phyloP scores from a whole-genome alignment of 306 rosid genomes.

The Prunus mongolica region DNA sequence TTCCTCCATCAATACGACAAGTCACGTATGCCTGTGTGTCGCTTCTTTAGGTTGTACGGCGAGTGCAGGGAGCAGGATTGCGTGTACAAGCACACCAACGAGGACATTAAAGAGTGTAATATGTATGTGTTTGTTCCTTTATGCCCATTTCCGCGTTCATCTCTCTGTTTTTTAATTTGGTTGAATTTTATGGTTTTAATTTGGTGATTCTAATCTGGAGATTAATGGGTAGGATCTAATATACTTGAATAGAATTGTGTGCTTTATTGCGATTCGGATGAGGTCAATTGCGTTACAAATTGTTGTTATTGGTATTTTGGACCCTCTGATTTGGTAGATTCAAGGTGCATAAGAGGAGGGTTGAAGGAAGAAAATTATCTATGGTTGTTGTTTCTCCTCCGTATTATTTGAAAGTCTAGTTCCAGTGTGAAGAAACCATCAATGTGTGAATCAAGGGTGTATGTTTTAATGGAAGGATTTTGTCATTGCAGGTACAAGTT shows the following conservation, averaged over 20 bases:
- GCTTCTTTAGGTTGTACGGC: conserved; percentile 81
- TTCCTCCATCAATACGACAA: conserved; percentile 95
- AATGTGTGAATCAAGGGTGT: background rate
- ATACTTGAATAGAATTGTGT: background rate
- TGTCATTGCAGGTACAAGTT: conserved; percentile 82
- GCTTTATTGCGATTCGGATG: background rate
- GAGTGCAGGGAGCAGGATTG: conserved; percentile 99
- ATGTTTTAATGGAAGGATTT: conserved; percentile 10
- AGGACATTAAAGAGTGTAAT: conserved; percentile 98
- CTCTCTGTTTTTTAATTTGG: background rate
- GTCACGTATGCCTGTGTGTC: conserved; percentile 94
- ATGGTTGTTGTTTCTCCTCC: background rate
- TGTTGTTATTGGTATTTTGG: background rate
- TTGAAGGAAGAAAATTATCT: background rate
- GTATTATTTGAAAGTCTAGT: background rate
- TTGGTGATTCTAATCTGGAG: background rate
- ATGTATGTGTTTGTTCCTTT: conserved; percentile 44
- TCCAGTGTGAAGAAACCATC: background rate
- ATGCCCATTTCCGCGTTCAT: background rate
- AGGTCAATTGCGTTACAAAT: background rate
- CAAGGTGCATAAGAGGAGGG: background rate
- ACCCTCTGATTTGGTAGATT: background rate
- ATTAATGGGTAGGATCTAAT: background rate
- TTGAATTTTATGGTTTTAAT: background rate
- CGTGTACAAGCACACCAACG: conserved; percentile 93